Percentiles rank a stretch among this genome's conserved stretches.
These are phyloP conservation scores for Neckera pumila DNA, from an alignment of 225 moss, liverwort and hornwort species.

Conservation along the genomic window DNA sequence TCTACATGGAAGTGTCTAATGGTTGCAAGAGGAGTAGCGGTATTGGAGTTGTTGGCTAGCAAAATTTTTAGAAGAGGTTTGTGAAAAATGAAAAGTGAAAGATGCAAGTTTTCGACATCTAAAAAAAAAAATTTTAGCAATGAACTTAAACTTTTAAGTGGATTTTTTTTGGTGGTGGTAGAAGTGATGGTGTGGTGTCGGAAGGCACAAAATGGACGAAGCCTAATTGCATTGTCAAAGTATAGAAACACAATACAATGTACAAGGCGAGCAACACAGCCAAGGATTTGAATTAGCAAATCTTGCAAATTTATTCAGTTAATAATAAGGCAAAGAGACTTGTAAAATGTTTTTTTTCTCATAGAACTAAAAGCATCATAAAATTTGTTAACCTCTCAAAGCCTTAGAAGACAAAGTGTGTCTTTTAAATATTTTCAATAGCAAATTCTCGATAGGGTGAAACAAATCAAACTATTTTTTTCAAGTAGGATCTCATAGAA, in stretches of 20 bases:
- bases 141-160: fast-evolving
- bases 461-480: too few relatives aligned
- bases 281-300: fast-evolving
- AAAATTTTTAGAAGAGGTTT: fast-evolving
- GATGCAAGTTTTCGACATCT: fast-evolving
- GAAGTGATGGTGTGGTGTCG: fast-evolving
- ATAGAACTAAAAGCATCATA: not conserved
- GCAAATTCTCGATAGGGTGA: too few relatives aligned
- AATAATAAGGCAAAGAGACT: not conserved
- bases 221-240: not conserved
- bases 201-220: fast-evolving
- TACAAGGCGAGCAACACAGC: fast-evolving
- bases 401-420: too few relatives aligned
- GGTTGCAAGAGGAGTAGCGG: not conserved
- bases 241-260: too few relatives aligned
- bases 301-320: not conserved
- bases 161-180: fast-evolving
- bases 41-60: fast-evolving
- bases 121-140: too few relatives aligned
- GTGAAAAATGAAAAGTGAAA: fast-evolving
- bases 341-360: fast-evolving
- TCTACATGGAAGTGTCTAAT: not conserved
- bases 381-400: not conserved
- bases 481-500: too few relatives aligned
- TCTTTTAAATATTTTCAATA: too few relatives aligned